phyloP scores from a whole-genome alignment of 2,329 filamentous ascomycete species.

The Alternaria gaisen region DNA sequence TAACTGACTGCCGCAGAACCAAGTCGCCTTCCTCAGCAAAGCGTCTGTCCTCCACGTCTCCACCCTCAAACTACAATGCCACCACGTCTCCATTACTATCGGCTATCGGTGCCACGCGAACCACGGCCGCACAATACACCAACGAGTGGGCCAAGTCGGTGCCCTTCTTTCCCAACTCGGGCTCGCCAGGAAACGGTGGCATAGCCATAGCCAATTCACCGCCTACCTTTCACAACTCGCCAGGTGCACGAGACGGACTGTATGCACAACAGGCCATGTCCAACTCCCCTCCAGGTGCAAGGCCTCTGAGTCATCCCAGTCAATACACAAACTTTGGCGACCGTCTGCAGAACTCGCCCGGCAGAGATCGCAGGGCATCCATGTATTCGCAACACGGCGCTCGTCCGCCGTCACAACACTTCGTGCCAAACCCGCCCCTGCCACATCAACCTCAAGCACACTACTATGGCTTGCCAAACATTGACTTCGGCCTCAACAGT shows the following conservation, averaged over 20 bases:
- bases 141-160: conserved; percentile 59
- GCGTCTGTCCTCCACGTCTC: conserved; percentile 48
- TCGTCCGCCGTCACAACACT: conserved; percentile 55
- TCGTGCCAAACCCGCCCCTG: conserved; percentile 67
- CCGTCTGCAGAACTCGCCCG: conserved; percentile 43
- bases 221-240: conserved; percentile 50
- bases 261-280: conserved; percentile 53
- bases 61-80: conserved; percentile 47
- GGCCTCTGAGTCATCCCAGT: conserved; percentile 58
- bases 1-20: conserved; percentile 39
- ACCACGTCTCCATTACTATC: conserved; percentile 51
- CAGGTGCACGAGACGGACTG: conserved; percentile 39
- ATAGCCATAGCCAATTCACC: conserved; percentile 58
- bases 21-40: conserved; percentile 48
- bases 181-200: conserved; percentile 49
- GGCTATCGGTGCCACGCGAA: conserved; percentile 50
- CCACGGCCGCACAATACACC: conserved; percentile 50
- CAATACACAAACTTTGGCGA: conserved; percentile 56
- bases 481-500: conserved; percentile 67
- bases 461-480: conserved; percentile 77
- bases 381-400: conserved; percentile 61
- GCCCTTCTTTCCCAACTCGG: conserved; percentile 54
- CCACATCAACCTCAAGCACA: conserved; percentile 80
- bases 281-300: conserved; percentile 46
- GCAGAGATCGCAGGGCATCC: conserved; percentile 58